A percentile compares a stretch with the other conserved stretches of the same genome.
These are phyloP conservation scores for Triticum turgidum DNA, from an alignment of 176 grass and related monocot species.

Conservation along the genomic window DNA sequence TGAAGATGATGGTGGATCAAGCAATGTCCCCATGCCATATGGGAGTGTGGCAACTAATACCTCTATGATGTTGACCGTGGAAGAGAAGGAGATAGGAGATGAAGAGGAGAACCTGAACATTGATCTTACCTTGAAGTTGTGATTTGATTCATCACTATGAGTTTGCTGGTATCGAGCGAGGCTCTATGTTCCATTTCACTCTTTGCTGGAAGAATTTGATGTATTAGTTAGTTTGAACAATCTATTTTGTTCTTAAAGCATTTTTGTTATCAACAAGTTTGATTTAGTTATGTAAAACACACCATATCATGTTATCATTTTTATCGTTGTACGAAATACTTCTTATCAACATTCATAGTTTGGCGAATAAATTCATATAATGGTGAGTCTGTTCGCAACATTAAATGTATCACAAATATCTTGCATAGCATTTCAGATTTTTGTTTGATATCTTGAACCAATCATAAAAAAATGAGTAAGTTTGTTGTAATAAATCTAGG, in stretches of 20 bases:
- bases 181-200: background rate
- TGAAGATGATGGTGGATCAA: background rate
- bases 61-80: background rate
- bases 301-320: background rate
- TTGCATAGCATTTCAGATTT: too few species aligned
- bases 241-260: background rate
- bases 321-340: background rate
- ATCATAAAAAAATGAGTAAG: too few species aligned
- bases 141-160: background rate
- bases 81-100: background rate
- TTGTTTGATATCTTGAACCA: too few species aligned
- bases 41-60: background rate
- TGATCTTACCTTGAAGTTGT: conserved; percentile 35
- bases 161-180: background rate
- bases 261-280: background rate
- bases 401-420: too few species aligned
- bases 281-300: background rate
- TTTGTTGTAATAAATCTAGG: too few species aligned
- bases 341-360: background rate
- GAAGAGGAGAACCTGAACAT: background rate
- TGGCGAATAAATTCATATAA: background rate
- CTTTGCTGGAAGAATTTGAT: background rate
- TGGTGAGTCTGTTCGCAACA: too few species aligned
- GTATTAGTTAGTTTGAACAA: background rate
- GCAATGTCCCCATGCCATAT: background rate